Conservation (phyloP, 2,329 filamentous ascomycete genomes). For the Kalmusia sp. region DNA sequence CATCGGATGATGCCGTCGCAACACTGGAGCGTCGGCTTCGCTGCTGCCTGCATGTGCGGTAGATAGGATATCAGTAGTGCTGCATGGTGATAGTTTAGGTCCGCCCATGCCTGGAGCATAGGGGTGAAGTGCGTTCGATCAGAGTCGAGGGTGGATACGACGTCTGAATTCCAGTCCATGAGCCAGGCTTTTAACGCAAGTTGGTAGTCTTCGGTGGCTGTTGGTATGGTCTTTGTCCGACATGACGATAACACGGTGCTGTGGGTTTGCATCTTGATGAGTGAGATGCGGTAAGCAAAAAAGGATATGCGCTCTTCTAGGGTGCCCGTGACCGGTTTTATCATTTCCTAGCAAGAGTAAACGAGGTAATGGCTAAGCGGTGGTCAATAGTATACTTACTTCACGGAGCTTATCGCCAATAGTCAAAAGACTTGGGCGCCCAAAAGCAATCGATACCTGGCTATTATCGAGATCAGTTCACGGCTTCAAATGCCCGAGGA, state of each 20-base stretch:
- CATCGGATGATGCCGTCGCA: not conserved
- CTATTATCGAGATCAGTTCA: not conserved
- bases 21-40: not conserved
- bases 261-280: conserved; percentile 1
- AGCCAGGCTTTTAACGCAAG: not conserved
- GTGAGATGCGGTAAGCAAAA: not conserved
- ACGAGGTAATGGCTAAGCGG: not conserved
- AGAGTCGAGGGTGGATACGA: not conserved
- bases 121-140: not conserved
- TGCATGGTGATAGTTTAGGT: not conserved
- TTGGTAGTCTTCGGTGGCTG: not conserved
- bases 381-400: not conserved
- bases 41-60: not conserved
- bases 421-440: not conserved
- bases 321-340: not conserved
- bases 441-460: not conserved
- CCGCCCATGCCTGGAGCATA: not conserved
- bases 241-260: not conserved
- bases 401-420: conserved; percentile 1
- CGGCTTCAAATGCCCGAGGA: too few species aligned
- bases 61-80: not conserved
- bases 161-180: not conserved
- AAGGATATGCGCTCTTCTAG: not conserved
- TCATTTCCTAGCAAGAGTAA: not conserved
- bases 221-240: not conserved